Evolutionary conservation across 257 asterid species (phyloP), one percentile per base, ranked within the genome.

Genomic region (Solanum pinnatisectum): DNA sequence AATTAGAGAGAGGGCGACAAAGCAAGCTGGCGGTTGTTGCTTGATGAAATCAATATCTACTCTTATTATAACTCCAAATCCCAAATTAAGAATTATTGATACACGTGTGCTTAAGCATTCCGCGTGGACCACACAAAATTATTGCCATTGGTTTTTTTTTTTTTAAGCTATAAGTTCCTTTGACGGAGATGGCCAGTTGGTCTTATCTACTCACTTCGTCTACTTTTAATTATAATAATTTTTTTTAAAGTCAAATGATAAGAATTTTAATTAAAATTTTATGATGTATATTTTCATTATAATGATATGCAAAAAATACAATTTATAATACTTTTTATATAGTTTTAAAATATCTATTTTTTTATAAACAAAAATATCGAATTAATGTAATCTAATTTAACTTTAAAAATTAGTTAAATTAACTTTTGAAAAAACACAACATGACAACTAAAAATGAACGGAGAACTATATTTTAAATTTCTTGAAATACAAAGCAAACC

Each of bases 391-490:
- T 52, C 23, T 52, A 52, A 16, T 52, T 52, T 52, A 52, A 49
- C 3, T 52, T 52, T 52, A 1, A 18, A 52, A 52, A 52, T 52
- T 52, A 52, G 0, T 16, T 6, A 52, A 6, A 52, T 2, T 6
- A 2, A 18, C 9, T 1, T 18, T 16, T 0, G 0, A 6, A 52
- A 52, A 52, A 52, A 16, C 0, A 16, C 3, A 44, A 13, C 59
- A 16, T 52, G 23, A 52, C 10, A 18, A 52, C 10, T 6, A 3
- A 52, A 52, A 52, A 52, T 52, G 4, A 52, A 52, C 16, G n/a
- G 0, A 52, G 18, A 4, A 46, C 6, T 68, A 52, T 52, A 52
- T 52, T 59, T 56, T 22, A 7, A 20, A 59, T 59, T 33, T 71
- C 40, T 71, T 71, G 25, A 32, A 30, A 32, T 32, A 13, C n/a